Conservation (phyloP, 1,284 basidiomycete species). For the Entoloma clypeatum region DNA sequence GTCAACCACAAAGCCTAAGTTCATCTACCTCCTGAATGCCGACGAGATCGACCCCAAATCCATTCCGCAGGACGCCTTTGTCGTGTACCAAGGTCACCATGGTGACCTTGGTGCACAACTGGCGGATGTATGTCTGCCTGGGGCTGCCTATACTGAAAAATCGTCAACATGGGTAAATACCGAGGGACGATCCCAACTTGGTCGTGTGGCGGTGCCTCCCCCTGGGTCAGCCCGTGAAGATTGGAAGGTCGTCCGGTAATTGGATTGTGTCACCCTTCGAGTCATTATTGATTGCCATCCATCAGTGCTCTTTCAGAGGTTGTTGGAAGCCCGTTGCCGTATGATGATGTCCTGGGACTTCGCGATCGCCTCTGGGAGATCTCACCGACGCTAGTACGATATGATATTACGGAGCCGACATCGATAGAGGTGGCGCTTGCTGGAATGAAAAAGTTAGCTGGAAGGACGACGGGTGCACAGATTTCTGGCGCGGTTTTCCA, state of each 20-base stretch:
- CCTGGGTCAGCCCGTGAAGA: slow-evolving; percentile 95
- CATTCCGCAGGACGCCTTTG: slow-evolving; percentile 94
- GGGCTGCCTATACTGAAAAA: slow-evolving; percentile 96
- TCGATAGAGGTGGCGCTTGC: slow-evolving; percentile 67
- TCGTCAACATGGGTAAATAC: slow-evolving; percentile 95
- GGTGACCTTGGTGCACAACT: slow-evolving; percentile 96
- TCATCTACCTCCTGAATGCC: slow-evolving; percentile 95
- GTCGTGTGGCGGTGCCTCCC: slow-evolving; percentile 90
- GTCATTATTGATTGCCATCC: neutral
- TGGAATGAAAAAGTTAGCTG: slow-evolving; percentile 64
- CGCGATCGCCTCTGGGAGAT: slow-evolving; percentile 98
- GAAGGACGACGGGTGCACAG: slow-evolving; percentile 50
- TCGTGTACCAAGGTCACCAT: slow-evolving; percentile 99
- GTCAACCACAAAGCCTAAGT: slow-evolving; percentile 81
- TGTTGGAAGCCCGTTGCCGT: slow-evolving; percentile 76
- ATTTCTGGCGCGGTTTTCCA: slow-evolving; percentile 62
- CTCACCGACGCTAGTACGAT: slow-evolving; percentile 86
- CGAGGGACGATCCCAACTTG: slow-evolving; percentile 91
- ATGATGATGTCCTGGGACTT: slow-evolving; percentile 85
- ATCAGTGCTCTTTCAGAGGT: slow-evolving; percentile 88
- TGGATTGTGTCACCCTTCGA: slow-evolving; percentile 8
- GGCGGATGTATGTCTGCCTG: slow-evolving; percentile 94
- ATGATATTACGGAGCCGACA: slow-evolving; percentile 82
- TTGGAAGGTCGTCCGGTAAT: slow-evolving; percentile 96
- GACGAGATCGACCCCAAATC: slow-evolving; percentile 89